Evolutionary conservation across 75 land plant genomes (phyloP).

Genomic region (Sequoia sempervirens): DNA sequence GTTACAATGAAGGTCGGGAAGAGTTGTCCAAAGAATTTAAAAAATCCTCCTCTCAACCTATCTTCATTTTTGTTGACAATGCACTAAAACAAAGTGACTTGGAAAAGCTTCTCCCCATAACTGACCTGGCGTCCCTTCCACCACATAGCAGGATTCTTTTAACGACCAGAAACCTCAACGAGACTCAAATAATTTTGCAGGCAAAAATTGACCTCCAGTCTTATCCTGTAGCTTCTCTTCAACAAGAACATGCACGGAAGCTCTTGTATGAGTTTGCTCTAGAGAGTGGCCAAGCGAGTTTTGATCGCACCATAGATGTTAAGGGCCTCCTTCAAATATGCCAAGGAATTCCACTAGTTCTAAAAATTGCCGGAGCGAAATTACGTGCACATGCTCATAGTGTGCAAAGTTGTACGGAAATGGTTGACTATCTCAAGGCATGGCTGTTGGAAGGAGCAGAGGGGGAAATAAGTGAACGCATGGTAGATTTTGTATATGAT

Average conservation of each 20-base stretch:
- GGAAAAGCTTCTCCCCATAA: background rate
- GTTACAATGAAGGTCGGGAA: background rate
- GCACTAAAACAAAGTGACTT: background rate
- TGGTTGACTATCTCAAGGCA: background rate
- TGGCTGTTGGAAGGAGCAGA: background rate
- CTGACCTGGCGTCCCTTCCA: background rate
- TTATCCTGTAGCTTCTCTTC: background rate
- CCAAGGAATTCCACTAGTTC: background rate
- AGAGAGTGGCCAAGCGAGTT: background rate
- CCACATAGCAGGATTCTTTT: background rate
- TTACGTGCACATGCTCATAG: background rate
- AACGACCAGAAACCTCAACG: background rate
- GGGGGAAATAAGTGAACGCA: background rate
- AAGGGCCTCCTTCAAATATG: background rate
- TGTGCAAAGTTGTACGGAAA: background rate
- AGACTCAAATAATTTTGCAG: background rate
- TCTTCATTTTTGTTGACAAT: background rate
- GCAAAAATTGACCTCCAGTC: background rate
- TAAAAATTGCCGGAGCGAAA: background rate
- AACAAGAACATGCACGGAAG: background rate
- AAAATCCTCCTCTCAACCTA: background rate
- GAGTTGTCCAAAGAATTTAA: background rate
- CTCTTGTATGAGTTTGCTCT: background rate
- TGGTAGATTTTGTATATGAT: background rate
- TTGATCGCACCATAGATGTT: background rate